Evolutionary conservation across 495 filamentous ascomycete species (phyloP), one percentile per base, ranked within the genome.

Genomic region (Neurospora sp.): DNA sequence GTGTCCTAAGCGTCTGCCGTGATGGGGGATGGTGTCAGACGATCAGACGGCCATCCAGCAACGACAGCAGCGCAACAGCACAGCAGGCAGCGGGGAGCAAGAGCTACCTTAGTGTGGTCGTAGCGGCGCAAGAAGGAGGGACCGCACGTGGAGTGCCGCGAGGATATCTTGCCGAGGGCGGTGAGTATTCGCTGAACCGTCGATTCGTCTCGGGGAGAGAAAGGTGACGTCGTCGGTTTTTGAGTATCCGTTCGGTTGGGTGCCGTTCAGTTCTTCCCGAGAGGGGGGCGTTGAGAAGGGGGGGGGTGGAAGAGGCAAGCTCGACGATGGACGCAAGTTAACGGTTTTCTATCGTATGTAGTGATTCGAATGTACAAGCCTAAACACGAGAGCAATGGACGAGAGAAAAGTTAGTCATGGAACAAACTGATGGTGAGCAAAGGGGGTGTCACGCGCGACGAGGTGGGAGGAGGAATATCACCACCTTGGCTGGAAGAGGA

Each of bases 41-140:
- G 70, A 70, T 78, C 78, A 79, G 74, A 74, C 68, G 73, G 78
- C 79, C 79, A 80, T 79, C 20, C 79, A 76, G 71, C 72, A 71
- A 65, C 70, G 71, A 20, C 41, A 72, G 61, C 45, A 69, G 20
- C 70, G 65, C 53, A 65, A 65, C 53, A 65, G 53, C 53, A 65
- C 53, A 35, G 53, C 53, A 65, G 1, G 53, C 53, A 35, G 53
- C 53, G 53, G 53, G 53, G 53, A 61, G 53, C 53, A 65, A 17
- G 53, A 65, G 53, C 53, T 61, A 27, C 27, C 27, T 27, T 27
- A 35, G 22, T 35, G 53, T 35, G 8, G 53, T 35, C 27, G 53
- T 16, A 61, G 27, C 53, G 16, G 53, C 53, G 53, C 53, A 65
- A 65, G n/a, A 53, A 22, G 53, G 53, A 65, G 53, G 27, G 22